phyloP scores from a whole-genome alignment of 129 eudicot genomes.

The Solidago caesia region DNA sequence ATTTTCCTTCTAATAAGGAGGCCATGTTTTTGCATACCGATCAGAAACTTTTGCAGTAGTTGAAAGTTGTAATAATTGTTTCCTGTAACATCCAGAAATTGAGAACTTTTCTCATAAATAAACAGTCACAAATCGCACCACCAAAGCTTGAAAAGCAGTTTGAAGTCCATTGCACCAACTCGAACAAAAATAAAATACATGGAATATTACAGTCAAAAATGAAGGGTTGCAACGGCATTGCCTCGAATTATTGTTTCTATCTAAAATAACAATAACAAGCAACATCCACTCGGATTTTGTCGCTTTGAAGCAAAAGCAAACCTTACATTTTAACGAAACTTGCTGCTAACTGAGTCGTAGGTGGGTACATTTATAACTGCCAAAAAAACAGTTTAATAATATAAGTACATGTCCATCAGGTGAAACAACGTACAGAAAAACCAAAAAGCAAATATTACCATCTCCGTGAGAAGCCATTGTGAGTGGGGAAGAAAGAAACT shows the following conservation, averaged over 20 bases:
- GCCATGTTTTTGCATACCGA: too few species aligned
- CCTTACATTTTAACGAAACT: conserved; percentile 40
- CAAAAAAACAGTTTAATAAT: conserved; percentile 6
- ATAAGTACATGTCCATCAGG: not conserved
- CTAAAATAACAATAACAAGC: conserved; percentile 23
- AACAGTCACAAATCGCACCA: conserved; percentile 11
- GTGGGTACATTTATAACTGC: conserved; percentile 81
- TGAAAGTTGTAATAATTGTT: too few species aligned
- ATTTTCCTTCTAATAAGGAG: too few species aligned
- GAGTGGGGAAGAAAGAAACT: conserved; percentile 80
- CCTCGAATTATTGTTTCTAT: conserved; percentile 17
- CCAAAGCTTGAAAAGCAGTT: conserved; percentile 19
- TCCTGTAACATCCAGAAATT: not conserved
- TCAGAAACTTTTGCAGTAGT: too few species aligned
- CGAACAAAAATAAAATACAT: conserved; percentile 19
- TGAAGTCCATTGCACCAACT: conserved; percentile 31
- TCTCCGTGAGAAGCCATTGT: conserved; percentile 97
- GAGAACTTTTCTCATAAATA: not conserved
- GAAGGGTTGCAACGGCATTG: conserved; percentile 22
- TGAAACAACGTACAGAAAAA: not conserved
- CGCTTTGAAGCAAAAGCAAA: conserved; percentile 3
- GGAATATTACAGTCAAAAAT: conserved; percentile 33
- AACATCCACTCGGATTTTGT: conserved; percentile 12
- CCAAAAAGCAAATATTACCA: conserved; percentile 38
- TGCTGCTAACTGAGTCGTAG: conserved; percentile 64